Evolutionary conservation across 2,329 filamentous ascomycete genomes (phyloP), one percentile per base, ranked within the genome.

Genomic region (Podosphaera fusca): DNA sequence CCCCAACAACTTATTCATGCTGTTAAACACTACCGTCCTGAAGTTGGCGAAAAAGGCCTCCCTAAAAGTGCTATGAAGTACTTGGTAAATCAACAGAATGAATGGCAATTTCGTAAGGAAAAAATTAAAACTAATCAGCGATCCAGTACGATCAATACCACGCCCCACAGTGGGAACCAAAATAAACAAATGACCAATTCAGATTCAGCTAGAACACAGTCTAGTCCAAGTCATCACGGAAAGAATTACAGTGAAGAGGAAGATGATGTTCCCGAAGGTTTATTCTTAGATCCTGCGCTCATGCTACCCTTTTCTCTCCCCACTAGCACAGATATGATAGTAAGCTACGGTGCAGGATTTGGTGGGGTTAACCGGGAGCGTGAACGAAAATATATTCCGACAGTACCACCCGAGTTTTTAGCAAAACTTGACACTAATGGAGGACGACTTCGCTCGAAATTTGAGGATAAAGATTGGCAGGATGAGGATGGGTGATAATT

Each of bases 291-390:
- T 65, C 87, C 90, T 2, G 85, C 89, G 2, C 74, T 95, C 59
- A 94, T 95, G 77, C 76, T 98, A 33, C 92, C 92, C 0, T 98
- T 98, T 68, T 84, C 85, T n/a, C 74, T 98, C 34, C 92, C 92
- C 1, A 95, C 90, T 1, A 92, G 87, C 58, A 96, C 89, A 33
- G 92, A 98, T 69, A 98, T 98, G 92, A 76, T 96, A 53, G 80
- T 98, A 53, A 90, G 83, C 62, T 98, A 94, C 65, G 92, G 92
- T 0, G 89, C 92, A 10, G 92, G 92, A 0, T 92, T 96, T 65
- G 92, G 92, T 4, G 92, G 92, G 0, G 74, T 92, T 52, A 95
- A 98, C 71, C 78, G 85, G 60, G 92, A 96, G 70, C 77, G 88
- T 58, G 92, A 94, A 69, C 77, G 87, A 62, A 95, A 95, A 71